Conservation (phyloP, 2,329 filamentous ascomycete genomes). For the Stylonectria norvegica region DNA sequence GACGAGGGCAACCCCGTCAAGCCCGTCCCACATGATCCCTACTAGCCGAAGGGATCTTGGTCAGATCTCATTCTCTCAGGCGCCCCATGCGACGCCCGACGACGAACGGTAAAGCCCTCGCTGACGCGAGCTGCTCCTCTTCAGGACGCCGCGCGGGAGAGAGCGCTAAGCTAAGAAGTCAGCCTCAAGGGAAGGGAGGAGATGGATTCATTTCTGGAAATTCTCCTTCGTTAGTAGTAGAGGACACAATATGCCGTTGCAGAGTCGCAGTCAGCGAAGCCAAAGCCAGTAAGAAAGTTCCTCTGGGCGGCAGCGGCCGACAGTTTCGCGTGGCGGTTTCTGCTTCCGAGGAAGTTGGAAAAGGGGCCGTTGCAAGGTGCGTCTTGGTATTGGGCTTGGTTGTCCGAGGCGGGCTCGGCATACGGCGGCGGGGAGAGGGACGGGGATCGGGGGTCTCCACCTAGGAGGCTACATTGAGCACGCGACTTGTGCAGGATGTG, state of each 20-base stretch:
- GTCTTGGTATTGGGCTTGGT: constrained; percentile 14
- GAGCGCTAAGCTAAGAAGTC: no score
- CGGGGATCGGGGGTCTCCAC: constrained; percentile 18
- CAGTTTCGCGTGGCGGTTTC: no score
- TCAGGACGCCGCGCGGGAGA: background rate
- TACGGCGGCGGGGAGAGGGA: no score
- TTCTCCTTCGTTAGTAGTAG: no score
- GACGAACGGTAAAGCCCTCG: constrained; percentile 2
- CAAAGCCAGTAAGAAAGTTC: no score
- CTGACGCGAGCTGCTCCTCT: background rate
- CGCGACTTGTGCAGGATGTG: constrained; percentile 25
- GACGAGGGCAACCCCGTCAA: background rate
- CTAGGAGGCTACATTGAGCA: constrained; percentile 11
- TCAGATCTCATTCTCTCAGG: constrained; percentile 17
- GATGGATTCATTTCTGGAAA: no score
- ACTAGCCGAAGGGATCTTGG: constrained; percentile 14
- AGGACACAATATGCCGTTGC: no score
- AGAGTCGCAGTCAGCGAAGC: no score
- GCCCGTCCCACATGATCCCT: constrained; percentile 1
- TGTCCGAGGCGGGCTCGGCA: constrained; percentile 21
- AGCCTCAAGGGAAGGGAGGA: no score
- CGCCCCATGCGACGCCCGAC: constrained; percentile 12
- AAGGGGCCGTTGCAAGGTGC: background rate
- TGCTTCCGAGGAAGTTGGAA: no score
- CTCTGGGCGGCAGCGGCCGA: no score